A percentile compares a stretch with the other conserved stretches of the same genome.
These are phyloP conservation scores for Phoma sp. DNA, from an alignment of 2,329 filamentous ascomycete species.

Conservation along the genomic window DNA sequence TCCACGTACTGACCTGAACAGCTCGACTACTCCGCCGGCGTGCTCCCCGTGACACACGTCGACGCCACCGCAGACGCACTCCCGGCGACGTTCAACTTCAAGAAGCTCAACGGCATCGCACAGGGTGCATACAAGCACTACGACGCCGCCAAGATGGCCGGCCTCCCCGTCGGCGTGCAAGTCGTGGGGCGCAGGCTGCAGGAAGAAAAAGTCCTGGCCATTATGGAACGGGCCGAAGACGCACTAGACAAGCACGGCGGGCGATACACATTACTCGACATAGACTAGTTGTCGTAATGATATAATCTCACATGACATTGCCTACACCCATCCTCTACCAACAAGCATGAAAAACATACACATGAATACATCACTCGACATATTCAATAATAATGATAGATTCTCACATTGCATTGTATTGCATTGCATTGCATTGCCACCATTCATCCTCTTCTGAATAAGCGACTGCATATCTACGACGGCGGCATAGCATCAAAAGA, in stretches of 20 bases:
- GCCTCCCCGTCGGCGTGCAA: constrained; percentile 85
- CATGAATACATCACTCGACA: no score
- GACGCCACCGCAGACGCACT: constrained; percentile 72
- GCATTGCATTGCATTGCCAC: no score
- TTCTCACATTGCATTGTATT: no score
- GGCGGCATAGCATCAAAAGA: constrained; percentile 53
- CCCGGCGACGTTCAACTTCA: constrained; percentile 65
- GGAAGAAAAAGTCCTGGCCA: constrained; percentile 84
- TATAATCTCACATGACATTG: no score
- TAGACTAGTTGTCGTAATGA: constrained; percentile 39
- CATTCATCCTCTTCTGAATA: no score
- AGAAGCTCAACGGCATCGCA: constrained; percentile 77
- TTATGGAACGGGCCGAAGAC: constrained; percentile 80
- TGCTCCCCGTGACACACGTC: constrained; percentile 86
- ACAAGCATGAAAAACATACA: no score
- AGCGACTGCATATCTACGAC: constrained; percentile 14
- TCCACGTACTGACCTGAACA: constrained; percentile 41
- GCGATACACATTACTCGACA: constrained; percentile 58
- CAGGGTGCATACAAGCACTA: constrained; percentile 86
- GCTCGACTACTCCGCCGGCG: constrained; percentile 85
- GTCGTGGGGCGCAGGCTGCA: constrained; percentile 79
- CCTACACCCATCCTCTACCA: background rate
- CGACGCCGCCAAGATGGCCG: constrained; percentile 81
- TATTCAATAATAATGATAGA: no score
- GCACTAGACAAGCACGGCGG: constrained; percentile 66